Conservation (phyloP, 1,284 basidiomycete species). For the Earliella scabrosa region DNA sequence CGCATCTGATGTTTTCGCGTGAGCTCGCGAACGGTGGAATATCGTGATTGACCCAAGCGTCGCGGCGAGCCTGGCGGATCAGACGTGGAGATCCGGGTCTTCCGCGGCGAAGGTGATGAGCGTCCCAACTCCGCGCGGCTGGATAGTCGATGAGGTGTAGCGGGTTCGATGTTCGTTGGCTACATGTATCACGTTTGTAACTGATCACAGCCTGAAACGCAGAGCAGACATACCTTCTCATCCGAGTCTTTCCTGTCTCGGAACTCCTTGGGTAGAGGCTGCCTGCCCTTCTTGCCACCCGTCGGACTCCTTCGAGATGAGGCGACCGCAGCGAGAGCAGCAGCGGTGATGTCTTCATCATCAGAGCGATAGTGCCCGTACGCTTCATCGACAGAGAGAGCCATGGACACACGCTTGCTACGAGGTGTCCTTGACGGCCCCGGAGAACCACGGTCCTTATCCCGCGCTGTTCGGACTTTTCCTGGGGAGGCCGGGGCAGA, state of each 20-base stretch:
- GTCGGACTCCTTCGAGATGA: slow-evolving; percentile 54
- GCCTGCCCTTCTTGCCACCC: slow-evolving; percentile 49
- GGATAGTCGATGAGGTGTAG: slow-evolving; percentile 28
- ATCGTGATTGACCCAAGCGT: slow-evolving; percentile 39
- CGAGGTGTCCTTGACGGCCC: slow-evolving; percentile 45
- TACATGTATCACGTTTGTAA: slow-evolving; percentile 4
- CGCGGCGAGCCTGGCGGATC: slow-evolving; percentile 30
- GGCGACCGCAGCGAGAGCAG: slow-evolving; percentile 66
- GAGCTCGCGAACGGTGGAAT: slow-evolving; percentile 50
- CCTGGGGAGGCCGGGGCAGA: slow-evolving; percentile 62
- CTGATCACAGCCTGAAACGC: slow-evolving; percentile 11
- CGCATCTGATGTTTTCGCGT: slow-evolving; percentile 53
- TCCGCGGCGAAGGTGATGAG: slow-evolving; percentile 30
- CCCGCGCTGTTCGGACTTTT: slow-evolving; percentile 36
- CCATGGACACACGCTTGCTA: slow-evolving; percentile 46
- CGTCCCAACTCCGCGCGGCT: slow-evolving; percentile 20
- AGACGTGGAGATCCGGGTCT: slow-evolving; percentile 31
- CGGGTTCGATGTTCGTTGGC: slow-evolving; percentile 24
- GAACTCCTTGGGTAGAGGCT: slow-evolving; percentile 67
- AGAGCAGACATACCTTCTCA: slow-evolving; percentile 43
- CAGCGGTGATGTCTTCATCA: slow-evolving; percentile 48
- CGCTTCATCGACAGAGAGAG: slow-evolving; percentile 29
- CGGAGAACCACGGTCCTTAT: slow-evolving; percentile 36
- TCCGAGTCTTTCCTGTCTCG: slow-evolving; percentile 45
- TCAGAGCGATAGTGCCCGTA: slow-evolving; percentile 32